phyloP scores from a whole-genome alignment of 1,139 yeast species.

The Taphrina sp. region DNA sequence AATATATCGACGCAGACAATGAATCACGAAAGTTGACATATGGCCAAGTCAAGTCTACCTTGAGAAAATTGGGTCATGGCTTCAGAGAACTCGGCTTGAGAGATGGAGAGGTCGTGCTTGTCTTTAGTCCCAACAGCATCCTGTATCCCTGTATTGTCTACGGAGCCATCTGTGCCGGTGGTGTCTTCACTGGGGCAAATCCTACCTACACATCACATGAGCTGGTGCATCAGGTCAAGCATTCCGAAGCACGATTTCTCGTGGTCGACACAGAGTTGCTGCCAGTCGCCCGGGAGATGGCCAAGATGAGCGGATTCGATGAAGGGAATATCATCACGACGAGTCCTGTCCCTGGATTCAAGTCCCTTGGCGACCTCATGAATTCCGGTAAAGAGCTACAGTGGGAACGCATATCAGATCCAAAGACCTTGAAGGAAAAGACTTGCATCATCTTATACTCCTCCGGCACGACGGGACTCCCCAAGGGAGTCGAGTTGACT shows the following conservation, averaged over 20 bases:
- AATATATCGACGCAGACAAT: slow-evolving; percentile 23
- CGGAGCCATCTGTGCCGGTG: slow-evolving; percentile 35
- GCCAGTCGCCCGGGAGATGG: slow-evolving; percentile 28
- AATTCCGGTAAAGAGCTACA: slow-evolving; percentile 29
- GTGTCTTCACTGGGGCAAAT: slow-evolving; percentile 36
- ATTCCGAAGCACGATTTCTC: slow-evolving; percentile 35
- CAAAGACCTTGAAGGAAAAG: slow-evolving; percentile 32
- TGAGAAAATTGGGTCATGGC: slow-evolving; percentile 15
- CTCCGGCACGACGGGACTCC: slow-evolving; percentile 69
- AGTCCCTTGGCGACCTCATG: slow-evolving; percentile 28
- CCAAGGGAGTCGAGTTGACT: slow-evolving; percentile 65
- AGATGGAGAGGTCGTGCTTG: slow-evolving; percentile 25
- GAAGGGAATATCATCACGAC: slow-evolving; percentile 25
- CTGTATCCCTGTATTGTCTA: slow-evolving; percentile 26
- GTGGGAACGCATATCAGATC: slow-evolving; percentile 32
- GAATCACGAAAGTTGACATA: slow-evolving; percentile 9
- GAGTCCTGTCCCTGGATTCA: slow-evolving; percentile 9
- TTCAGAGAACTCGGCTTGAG: slow-evolving; percentile 11
- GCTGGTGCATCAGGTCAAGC: slow-evolving; percentile 32
- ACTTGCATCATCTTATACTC: slow-evolving; percentile 53
- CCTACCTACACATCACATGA: slow-evolving; percentile 34
- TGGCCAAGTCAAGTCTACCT: slow-evolving; percentile 11
- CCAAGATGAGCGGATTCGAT: slow-evolving; percentile 30
- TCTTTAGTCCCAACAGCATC: slow-evolving; percentile 29
- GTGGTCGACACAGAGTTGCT: slow-evolving; percentile 28